Conservation (phyloP, 805 yeast genomes). For the Candida berthetii region DNA sequence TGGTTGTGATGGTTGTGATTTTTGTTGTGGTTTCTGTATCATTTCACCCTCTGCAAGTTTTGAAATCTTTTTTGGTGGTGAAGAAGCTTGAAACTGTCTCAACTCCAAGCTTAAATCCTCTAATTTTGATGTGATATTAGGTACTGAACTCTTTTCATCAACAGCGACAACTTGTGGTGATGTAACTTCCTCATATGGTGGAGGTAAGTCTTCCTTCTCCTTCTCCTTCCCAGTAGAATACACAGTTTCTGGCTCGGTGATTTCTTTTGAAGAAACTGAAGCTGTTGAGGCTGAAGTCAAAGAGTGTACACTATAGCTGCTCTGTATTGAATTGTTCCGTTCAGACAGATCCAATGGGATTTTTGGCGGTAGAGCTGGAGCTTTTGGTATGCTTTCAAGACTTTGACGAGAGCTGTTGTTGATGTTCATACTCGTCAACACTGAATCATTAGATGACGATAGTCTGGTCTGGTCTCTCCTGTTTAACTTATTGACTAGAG, state of each 20-base stretch:
- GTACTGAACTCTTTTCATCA: not conserved
- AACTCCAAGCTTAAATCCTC: slow-evolving; percentile 3
- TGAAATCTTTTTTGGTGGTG: not conserved
- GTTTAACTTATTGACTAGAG: slow-evolving; percentile 6
- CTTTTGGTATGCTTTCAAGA: slow-evolving; percentile 1
- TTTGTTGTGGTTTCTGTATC: not conserved
- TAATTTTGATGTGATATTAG: not conserved
- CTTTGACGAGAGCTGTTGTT: not conserved
- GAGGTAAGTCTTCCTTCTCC: slow-evolving; percentile 1
- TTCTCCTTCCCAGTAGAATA: too few relatives aligned
- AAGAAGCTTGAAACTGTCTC: not conserved
- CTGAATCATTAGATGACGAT: not conserved
- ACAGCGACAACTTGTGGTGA: not conserved
- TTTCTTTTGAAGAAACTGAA: not conserved
- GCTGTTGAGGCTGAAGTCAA: not conserved
- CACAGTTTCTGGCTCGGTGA: too few relatives aligned
- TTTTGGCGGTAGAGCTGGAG: slow-evolving; percentile 3
- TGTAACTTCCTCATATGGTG: slow-evolving; percentile 2
- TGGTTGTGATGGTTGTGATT: too few relatives aligned
- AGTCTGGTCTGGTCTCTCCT: slow-evolving; percentile 8
- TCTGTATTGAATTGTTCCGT: not conserved
- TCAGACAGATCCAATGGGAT: not conserved
- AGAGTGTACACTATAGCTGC: slow-evolving; percentile 1
- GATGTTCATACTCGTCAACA: not conserved
- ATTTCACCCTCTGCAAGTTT: not conserved